Conservation (phyloP, 2,329 filamentous ascomycete genomes). For the Domatiomyces catenatus region DNA sequence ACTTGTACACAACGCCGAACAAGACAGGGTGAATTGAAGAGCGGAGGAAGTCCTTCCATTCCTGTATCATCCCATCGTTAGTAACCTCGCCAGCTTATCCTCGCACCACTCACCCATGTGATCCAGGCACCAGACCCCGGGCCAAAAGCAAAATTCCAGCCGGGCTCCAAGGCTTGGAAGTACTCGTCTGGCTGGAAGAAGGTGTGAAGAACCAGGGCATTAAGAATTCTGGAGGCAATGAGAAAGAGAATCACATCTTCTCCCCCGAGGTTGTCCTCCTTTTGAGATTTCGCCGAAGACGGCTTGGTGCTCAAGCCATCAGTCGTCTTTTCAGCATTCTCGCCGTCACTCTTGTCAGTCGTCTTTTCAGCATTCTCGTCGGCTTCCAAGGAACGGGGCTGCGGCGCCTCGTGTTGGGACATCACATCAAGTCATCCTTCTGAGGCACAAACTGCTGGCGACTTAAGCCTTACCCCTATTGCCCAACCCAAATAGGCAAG, state of each 20-base stretch:
- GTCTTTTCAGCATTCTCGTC: background rate
- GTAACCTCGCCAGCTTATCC: background rate
- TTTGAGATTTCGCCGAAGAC: background rate
- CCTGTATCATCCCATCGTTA: slow-evolving; percentile 37
- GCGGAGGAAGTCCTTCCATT: slow-evolving; percentile 79
- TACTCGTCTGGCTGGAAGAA: slow-evolving; percentile 99
- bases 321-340: background rate
- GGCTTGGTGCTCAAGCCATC: background rate
- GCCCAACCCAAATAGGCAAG: too few species aligned
- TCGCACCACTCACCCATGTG: slow-evolving; percentile 56
- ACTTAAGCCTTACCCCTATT: too few species aligned
- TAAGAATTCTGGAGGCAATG: slow-evolving; percentile 59
- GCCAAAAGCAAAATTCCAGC: slow-evolving; percentile 80
- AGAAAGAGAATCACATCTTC: slow-evolving; percentile 26
- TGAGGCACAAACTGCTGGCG: background rate
- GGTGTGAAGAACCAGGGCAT: slow-evolving; percentile 62
- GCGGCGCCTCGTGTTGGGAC: background rate
- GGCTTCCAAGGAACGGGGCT: background rate
- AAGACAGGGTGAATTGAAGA: slow-evolving; percentile 83
- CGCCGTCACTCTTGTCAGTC: background rate
- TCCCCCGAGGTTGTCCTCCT: background rate
- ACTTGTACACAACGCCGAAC: slow-evolving; percentile 61
- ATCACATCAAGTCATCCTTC: background rate
- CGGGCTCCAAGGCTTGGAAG: slow-evolving; percentile 88
- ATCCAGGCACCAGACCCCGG: slow-evolving; percentile 63